Evolutionary conservation across 192 early-diverging fungal genomes (phyloP).

Genomic region (Dissophora ornata): DNA sequence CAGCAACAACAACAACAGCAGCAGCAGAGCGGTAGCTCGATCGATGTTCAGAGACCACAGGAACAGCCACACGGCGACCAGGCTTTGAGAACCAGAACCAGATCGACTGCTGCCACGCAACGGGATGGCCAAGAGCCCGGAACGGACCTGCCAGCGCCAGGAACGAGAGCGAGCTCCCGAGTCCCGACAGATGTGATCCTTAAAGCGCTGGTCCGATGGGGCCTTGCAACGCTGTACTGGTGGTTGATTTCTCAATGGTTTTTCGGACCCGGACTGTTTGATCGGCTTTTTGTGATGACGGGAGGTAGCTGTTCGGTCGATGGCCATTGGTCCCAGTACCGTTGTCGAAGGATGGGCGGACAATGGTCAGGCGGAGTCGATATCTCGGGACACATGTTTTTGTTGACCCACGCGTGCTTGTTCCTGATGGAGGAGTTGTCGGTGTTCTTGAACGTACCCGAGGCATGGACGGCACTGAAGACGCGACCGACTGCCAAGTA

Average conservation of each 20-base stretch:
- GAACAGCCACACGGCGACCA: not conserved
- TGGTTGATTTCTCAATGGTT: slow-evolving; percentile 85
- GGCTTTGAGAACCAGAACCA: not conserved
- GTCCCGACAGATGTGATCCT: slow-evolving; percentile 19
- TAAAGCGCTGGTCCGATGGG: slow-evolving; percentile 60
- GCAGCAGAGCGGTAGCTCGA: not conserved
- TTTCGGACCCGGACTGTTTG: slow-evolving; percentile 84
- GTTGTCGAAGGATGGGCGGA: slow-evolving; percentile 66
- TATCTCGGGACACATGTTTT: slow-evolving; percentile 89
- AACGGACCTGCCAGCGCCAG: slow-evolving; percentile 11
- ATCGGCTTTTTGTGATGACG: slow-evolving; percentile 77
- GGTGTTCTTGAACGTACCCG: slow-evolving; percentile 45
- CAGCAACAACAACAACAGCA: slow-evolving; percentile 21
- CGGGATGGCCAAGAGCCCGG: slow-evolving; percentile 6
- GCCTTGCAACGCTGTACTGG: slow-evolving; percentile 85
- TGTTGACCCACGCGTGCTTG: slow-evolving; percentile 80
- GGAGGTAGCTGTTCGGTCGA: slow-evolving; percentile 72
- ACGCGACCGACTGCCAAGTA: slow-evolving; percentile 19
- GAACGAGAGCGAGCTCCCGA: slow-evolving; percentile 4
- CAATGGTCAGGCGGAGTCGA: slow-evolving; percentile 85
- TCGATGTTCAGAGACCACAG: not conserved
- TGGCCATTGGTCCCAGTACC: slow-evolving; percentile 26
- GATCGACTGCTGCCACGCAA: not conserved
- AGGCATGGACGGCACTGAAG: slow-evolving; percentile 13
- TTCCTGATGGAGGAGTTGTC: slow-evolving; percentile 77